Percentiles rank a stretch among this genome's conserved stretches.
These are phyloP conservation scores for Syzygium aqueum DNA, from an alignment of 345 rosid species.

Conservation along the genomic window DNA sequence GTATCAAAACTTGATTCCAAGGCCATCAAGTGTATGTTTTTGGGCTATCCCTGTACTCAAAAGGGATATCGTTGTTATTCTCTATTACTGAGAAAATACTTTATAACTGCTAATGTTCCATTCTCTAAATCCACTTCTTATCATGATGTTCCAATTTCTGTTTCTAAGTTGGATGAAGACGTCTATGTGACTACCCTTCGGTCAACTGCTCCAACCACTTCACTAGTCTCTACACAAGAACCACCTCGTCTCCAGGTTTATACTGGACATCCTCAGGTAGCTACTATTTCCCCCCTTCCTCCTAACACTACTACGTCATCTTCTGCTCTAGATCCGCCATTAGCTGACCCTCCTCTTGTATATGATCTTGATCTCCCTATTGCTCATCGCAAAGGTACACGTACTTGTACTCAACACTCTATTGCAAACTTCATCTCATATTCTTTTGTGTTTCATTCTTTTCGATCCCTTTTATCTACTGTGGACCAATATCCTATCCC, in stretches of 20 bases:
- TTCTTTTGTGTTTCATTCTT: neutral
- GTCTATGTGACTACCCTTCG: neutral
- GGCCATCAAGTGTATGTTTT: neutral
- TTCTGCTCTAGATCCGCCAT: neutral
- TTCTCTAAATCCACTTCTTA: neutral
- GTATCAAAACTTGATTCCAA: neutral
- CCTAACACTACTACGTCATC: neutral
- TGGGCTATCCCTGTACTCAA: neutral
- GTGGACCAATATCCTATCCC: neutral
- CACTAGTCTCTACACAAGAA: too few species aligned
- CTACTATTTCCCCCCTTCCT: too few species aligned
- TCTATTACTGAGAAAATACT: neutral
- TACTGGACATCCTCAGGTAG: neutral
- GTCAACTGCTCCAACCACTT: too few species aligned
- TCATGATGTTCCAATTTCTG: neutral
- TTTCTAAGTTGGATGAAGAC: neutral
- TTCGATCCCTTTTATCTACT: too few species aligned
- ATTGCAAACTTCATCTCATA: neutral
- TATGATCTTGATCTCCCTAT: neutral
- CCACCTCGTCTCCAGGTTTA: neutral
- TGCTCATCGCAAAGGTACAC: neutral
- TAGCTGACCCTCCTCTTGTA: neutral
- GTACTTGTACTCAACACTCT: neutral
- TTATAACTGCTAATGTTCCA: neutral
- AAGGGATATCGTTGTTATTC: neutral